Conservation (phyloP, 2,329 filamentous ascomycete genomes). For the Niveomyces coronatus region DNA sequence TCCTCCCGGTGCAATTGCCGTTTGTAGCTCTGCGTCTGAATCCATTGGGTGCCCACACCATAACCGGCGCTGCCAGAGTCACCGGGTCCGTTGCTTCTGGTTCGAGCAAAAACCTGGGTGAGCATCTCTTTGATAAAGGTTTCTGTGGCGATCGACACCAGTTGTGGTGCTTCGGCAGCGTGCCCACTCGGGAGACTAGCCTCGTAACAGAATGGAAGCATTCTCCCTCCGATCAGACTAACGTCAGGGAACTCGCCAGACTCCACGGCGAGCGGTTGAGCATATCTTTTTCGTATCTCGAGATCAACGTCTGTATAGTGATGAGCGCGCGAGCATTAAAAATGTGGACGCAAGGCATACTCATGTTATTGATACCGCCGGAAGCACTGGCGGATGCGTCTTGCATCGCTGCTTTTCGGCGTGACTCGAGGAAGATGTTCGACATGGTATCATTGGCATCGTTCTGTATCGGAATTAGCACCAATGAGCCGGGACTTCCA, state of each 20-base stretch:
- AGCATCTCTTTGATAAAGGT: slow-evolving; percentile 58
- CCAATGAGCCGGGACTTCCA: not conserved
- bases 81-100: slow-evolving; percentile 53
- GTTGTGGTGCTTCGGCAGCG: slow-evolving; percentile 47
- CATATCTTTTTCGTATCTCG: slow-evolving; percentile 56
- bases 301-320: slow-evolving; percentile 47
- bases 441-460: slow-evolving; percentile 45
- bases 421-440: slow-evolving; percentile 41
- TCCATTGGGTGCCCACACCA: slow-evolving; percentile 56
- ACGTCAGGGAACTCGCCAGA: slow-evolving; percentile 60
- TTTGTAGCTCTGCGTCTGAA: slow-evolving; percentile 72
- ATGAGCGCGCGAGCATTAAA: slow-evolving; percentile 13
- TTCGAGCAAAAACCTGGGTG: slow-evolving; percentile 52
- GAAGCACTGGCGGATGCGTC: slow-evolving; percentile 55
- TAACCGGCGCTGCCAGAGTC: slow-evolving; percentile 51
- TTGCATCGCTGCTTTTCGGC: slow-evolving; percentile 35
- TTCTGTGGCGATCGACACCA: slow-evolving; percentile 56
- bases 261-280: slow-evolving; percentile 53
- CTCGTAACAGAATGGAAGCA: slow-evolving; percentile 61
- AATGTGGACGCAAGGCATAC: slow-evolving; percentile 35
- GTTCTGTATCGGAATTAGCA: slow-evolving; percentile 26
- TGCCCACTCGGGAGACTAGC: slow-evolving; percentile 51
- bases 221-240: slow-evolving; percentile 51
- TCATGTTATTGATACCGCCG: slow-evolving; percentile 72
- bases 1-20: slow-evolving; percentile 69